Conservation (phyloP, 768 basidiomycete genomes). For the Russula sp. region DNA sequence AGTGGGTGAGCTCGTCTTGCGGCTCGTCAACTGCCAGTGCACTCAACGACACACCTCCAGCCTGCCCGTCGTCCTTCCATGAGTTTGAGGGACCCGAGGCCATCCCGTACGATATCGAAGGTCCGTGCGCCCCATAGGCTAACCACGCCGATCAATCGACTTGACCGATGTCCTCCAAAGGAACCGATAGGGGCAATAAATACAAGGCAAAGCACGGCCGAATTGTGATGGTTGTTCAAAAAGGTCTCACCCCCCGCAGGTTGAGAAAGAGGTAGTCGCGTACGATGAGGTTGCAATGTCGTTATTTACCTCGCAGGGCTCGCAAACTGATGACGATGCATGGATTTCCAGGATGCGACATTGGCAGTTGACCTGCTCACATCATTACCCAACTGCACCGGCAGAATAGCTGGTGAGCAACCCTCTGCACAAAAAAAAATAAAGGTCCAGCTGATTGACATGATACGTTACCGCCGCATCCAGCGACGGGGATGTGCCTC, state of each 20-base stretch:
- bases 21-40: background rate
- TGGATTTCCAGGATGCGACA: slow-evolving; percentile 66
- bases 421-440: background rate
- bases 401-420: slow-evolving; percentile 72
- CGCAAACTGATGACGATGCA: background rate
- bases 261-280: slow-evolving; percentile 80
- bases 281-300: slow-evolving; percentile 68
- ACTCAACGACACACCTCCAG: slow-evolving; percentile 32
- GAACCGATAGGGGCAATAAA: slow-evolving; percentile 86
- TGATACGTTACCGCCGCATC: slow-evolving; percentile 11
- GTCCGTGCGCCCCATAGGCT: slow-evolving; percentile 32
- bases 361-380: slow-evolving; percentile 69
- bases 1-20: slow-evolving; percentile 48
- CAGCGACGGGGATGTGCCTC: slow-evolving; percentile 87
- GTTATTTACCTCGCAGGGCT: background rate
- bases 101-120: slow-evolving; percentile 84
- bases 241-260: slow-evolving; percentile 38
- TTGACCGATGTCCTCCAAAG: slow-evolving; percentile 30
- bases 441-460: too few species aligned
- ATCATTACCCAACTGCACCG: slow-evolving; percentile 79
- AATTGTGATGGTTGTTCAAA: background rate
- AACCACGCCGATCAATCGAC: background rate
- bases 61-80: slow-evolving; percentile 83
- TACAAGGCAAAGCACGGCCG: slow-evolving; percentile 57
- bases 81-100: slow-evolving; percentile 88